Evolutionary conservation across 192 early-diverging fungal genomes (phyloP).

Genomic region (Phlyctochytrium arcticum): DNA sequence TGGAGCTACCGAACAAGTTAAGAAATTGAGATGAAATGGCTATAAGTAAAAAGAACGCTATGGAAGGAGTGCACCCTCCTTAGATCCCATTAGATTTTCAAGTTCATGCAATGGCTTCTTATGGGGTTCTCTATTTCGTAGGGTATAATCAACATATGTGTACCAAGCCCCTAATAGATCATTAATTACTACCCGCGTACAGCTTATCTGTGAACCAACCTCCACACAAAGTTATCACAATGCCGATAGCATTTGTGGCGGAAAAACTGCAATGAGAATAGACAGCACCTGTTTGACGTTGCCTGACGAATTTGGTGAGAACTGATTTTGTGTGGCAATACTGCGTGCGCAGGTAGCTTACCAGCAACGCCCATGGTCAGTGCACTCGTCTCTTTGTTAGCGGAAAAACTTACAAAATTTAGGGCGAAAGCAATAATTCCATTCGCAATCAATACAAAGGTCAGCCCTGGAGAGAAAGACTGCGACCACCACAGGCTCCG

Average conservation of each 20-base stretch:
- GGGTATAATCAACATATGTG: conserved; percentile 28
- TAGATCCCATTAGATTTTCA: too few relatives aligned
- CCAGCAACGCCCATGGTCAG: conserved; percentile 76
- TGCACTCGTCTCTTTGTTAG: conserved; percentile 82
- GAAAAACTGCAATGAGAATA: conserved; percentile 63
- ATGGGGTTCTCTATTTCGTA: too few relatives aligned
- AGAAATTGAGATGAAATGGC: too few relatives aligned
- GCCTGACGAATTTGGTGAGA: conserved; percentile 26
- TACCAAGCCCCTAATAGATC: conserved; percentile 50
- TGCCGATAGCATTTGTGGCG: conserved; percentile 55
- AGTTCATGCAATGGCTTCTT: too few relatives aligned
- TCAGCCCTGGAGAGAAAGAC: conserved; percentile 1
- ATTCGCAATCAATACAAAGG: conserved; percentile 64
- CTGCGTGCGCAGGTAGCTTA: not conserved
- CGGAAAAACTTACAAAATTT: conserved; percentile 80
- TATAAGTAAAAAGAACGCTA: too few relatives aligned
- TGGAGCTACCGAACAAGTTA: too few relatives aligned
- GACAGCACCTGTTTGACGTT: conserved; percentile 76
- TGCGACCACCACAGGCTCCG: not conserved
- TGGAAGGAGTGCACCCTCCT: too few relatives aligned
- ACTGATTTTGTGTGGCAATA: not conserved
- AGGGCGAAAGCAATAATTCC: conserved; percentile 81
- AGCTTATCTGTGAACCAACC: conserved; percentile 2
- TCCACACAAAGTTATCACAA: conserved; percentile 56
- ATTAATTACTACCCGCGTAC: not conserved